Evolutionary conservation across 2,329 filamentous ascomycete genomes (phyloP), one percentile per base, ranked within the genome.

Genomic region (Aspergillus brunneoviolaceus): DNA sequence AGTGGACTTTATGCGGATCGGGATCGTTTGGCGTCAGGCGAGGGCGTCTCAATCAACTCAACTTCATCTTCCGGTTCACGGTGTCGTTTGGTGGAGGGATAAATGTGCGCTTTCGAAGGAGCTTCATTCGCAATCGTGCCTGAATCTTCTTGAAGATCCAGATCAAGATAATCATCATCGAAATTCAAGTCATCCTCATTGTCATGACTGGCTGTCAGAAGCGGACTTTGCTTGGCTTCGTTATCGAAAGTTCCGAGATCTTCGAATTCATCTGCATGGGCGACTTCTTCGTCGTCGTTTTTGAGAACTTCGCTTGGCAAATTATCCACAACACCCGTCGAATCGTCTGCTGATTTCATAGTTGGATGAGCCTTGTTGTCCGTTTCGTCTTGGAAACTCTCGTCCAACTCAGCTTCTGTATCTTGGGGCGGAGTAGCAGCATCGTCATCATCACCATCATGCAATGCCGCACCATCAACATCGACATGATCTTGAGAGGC

Each of bases 11-110:
- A 73, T 73, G 75, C 79, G 66, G 79, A 78, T 59, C 83, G 82
- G 70, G 78, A 80, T 67, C 83, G 83, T 76, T 84, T 86, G 73
- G 76, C 70, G 70, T 83, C 83, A 76, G 67, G 60, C 45, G 63
- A 60, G 14, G 63, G 62, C 31, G 56, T 65, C 64, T 67, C 67
- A 39, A 59, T 66, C 59, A 68, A 56, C 57, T 66, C 72, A 60
- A 70, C 65, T 49, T 75, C 74, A 45, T 76, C 74, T 56, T 76
- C 74, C 23, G 66, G 65, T 31, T 72, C 73, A 50, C 74, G 74
- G n/a, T 70, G 63, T 25, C 74, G 73, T 63, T 77, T 77, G 56
- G 66, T 62, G 54, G 70, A 66, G 39, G 61, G 63, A 27, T 62
- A 70, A 25, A 66, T 69, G 51, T 59, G 63, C 16, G 67, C 57